Evolutionary conservation across 2,329 filamentous ascomycete species (phyloP).

Genomic region (Helminthosporium solani): DNA sequence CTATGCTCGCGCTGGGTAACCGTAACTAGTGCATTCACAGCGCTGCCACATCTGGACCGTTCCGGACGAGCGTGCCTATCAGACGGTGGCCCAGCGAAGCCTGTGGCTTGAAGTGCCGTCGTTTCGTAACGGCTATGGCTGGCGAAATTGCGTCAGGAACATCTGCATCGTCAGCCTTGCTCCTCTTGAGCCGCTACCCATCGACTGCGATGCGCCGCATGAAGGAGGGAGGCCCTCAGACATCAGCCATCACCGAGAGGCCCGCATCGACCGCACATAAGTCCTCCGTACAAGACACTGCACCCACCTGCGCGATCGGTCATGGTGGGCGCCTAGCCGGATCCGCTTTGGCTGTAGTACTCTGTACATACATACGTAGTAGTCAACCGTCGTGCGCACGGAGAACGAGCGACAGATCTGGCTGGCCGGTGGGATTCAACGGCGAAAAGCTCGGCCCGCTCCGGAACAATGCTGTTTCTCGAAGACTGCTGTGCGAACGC

Average conservation of each 20-base stretch:
- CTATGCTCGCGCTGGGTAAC: slow-evolving; percentile 34
- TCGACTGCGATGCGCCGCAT: slow-evolving; percentile 29
- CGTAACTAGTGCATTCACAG: slow-evolving; percentile 15
- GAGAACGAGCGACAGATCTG: slow-evolving; percentile 38
- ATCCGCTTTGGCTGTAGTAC: too few relatives aligned
- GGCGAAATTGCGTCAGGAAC: slow-evolving; percentile 47
- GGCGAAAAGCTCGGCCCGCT: slow-evolving; percentile 43
- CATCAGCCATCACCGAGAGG: slow-evolving; percentile 24
- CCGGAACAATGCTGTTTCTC: slow-evolving; percentile 39
- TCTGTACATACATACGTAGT: too few relatives aligned
- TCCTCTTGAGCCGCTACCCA: slow-evolving; percentile 41
- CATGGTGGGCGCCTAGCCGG: slow-evolving; percentile 35
- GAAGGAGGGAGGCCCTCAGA: slow-evolving; percentile 26
- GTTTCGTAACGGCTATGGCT: slow-evolving; percentile 38
- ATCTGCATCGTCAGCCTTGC: slow-evolving; percentile 43
- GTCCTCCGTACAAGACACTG: background rate
- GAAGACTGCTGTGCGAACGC: slow-evolving; percentile 34
- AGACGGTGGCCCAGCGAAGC: slow-evolving; percentile 13
- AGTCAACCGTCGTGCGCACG: slow-evolving; percentile 22
- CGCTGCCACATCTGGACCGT: slow-evolving; percentile 9
- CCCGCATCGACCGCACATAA: slow-evolving; percentile 4
- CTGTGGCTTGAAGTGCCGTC: slow-evolving; percentile 27
- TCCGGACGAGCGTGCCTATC: slow-evolving; percentile 26
- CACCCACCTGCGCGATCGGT: slow-evolving; percentile 38
- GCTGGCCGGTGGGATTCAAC: slow-evolving; percentile 33